Percentiles rank a stretch among this genome's conserved stretches.
These are phyloP conservation scores for Kluyveromyces siamensis DNA, from an alignment of 805 yeast genomes.

Conservation along the genomic window DNA sequence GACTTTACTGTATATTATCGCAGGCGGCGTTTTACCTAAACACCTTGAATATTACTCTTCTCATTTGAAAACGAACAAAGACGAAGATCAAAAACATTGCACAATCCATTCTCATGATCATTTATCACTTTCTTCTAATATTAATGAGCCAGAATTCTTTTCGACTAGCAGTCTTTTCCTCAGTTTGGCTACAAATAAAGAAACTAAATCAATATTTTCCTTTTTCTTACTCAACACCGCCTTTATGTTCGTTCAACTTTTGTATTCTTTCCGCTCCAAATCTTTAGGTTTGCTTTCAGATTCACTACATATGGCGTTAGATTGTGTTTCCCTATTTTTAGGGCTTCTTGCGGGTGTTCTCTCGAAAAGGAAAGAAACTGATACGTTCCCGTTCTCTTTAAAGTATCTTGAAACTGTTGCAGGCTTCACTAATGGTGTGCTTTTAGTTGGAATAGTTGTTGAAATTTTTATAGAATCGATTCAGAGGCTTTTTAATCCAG, in stretches of 20 bases:
- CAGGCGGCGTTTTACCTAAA: slow-evolving; percentile 3
- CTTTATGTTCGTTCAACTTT: slow-evolving; percentile 88
- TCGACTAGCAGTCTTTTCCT: slow-evolving; percentile 8
- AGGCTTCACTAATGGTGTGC: slow-evolving; percentile 90
- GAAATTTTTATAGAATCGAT: slow-evolving; percentile 83
- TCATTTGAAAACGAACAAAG: slow-evolving; percentile 4
- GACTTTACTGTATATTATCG: slow-evolving; percentile 10
- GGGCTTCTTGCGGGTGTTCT: slow-evolving; percentile 81
- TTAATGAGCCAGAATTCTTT: slow-evolving; percentile 4
- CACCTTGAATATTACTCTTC: slow-evolving; percentile 1
- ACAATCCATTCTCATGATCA: slow-evolving; percentile 6
- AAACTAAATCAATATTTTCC: slow-evolving; percentile 82
- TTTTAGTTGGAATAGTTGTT: slow-evolving; percentile 78
- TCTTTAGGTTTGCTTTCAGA: slow-evolving; percentile 88
- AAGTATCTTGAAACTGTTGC: slow-evolving; percentile 82
- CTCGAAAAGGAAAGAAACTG: slow-evolving; percentile 49
- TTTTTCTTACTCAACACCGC: slow-evolving; percentile 78
- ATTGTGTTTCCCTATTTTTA: slow-evolving; percentile 80
- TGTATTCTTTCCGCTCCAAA: slow-evolving; percentile 87
- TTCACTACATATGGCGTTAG: slow-evolving; percentile 92
- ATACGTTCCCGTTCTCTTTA: slow-evolving; percentile 80
- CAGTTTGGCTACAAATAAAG: slow-evolving; percentile 42
- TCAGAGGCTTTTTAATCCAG: slow-evolving; percentile 72
- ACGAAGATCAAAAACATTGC: slow-evolving; percentile 7
- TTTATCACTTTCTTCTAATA: slow-evolving; percentile 4